Evolutionary conservation across 2,329 filamentous ascomycete genomes (phyloP), one percentile per base, ranked within the genome.

Genomic region (Sclerotinia glacialis): DNA sequence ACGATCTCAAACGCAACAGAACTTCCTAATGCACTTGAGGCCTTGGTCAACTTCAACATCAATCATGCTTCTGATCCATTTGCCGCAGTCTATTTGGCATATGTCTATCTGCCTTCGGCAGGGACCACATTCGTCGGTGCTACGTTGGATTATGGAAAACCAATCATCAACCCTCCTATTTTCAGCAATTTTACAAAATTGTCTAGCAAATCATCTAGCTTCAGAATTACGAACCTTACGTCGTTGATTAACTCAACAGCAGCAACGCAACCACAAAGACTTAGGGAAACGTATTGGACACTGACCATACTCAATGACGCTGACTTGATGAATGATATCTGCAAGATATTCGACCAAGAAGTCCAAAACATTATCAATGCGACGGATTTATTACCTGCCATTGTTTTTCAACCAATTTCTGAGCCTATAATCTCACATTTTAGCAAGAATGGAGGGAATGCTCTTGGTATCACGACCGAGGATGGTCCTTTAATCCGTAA

Each of bases 321-420:
- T 18, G 11, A 31, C 8, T n/a, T 61, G n/a, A 66, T 72, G 12
- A 65, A 67, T 12, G 42, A 69, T 26, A 65, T 72, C 18, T 54
- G 68, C 16, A 37, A 66, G 23, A 70, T 72, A 46, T 71, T 71
- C 47, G 59, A 60, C 18, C 68, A 72, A 62, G 70, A 72, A 67
- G 53, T 66, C 5, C 37, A 49, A 0, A 56, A 53, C 12, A 55
- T 72, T 2, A 58, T 62, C 2, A 60, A 68, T 49, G 67, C 70
- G 23, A 44, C 67, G 14, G 65, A 67, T 14, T 26, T 72, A 21
- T 11, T 67, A 1, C 72, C 72, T 11, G 63, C 65, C 12, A 55
- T 72, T 18, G 67, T 68, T 18, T 70, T 72, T 28, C 72, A 73
- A 56, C 71, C 71, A 12, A 52, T 72, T 11, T 70, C 71, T 7